Evolutionary conservation across 495 filamentous ascomycete genomes (phyloP).

Genomic region (Aspergillus bertholletiae): DNA sequence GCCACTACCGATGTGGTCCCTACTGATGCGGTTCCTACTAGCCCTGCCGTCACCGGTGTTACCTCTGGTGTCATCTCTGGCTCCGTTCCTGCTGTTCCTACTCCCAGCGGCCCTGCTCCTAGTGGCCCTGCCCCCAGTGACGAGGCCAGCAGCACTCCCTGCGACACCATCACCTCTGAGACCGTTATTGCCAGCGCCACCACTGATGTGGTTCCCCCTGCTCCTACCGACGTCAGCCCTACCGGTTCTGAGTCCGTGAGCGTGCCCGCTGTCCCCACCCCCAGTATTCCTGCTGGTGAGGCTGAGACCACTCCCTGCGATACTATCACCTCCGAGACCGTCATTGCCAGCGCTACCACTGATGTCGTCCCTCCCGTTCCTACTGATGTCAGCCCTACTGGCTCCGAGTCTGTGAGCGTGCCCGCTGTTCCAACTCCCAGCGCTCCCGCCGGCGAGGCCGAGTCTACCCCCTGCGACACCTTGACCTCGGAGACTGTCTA

Average conservation of each 20-base stretch:
- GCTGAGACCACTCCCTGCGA: slow-evolving; percentile 16
- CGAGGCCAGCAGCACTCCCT: slow-evolving; percentile 12
- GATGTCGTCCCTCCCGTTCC: slow-evolving; percentile 5
- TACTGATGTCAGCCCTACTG: neutral
- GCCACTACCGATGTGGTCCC: neutral
- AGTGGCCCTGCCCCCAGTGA: slow-evolving; percentile 3
- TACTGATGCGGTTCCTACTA: neutral
- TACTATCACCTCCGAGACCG: slow-evolving; percentile 14
- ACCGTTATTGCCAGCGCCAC: slow-evolving; percentile 10
- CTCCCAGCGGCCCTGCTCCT: slow-evolving; percentile 4
- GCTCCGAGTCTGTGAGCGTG: neutral
- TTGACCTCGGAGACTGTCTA: slow-evolving; percentile 11
- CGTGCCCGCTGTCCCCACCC: neutral
- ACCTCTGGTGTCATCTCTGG: neutral
- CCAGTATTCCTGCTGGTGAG: neutral
- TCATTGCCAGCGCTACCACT: slow-evolving; percentile 7
- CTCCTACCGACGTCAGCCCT: neutral
- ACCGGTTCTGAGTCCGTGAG: neutral
- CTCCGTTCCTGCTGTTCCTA: slow-evolving; percentile 1
- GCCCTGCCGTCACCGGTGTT: neutral
- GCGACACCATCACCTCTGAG: slow-evolving; percentile 17
- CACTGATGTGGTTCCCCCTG: slow-evolving; percentile 6
- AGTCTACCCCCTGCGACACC: slow-evolving; percentile 18
- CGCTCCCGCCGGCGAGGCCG: neutral
- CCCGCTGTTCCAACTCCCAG: neutral